These are phyloP conservation scores for Kluyveromyces lactis DNA, from an alignment of 805 yeast genomes.

Conservation along the genomic window DNA sequence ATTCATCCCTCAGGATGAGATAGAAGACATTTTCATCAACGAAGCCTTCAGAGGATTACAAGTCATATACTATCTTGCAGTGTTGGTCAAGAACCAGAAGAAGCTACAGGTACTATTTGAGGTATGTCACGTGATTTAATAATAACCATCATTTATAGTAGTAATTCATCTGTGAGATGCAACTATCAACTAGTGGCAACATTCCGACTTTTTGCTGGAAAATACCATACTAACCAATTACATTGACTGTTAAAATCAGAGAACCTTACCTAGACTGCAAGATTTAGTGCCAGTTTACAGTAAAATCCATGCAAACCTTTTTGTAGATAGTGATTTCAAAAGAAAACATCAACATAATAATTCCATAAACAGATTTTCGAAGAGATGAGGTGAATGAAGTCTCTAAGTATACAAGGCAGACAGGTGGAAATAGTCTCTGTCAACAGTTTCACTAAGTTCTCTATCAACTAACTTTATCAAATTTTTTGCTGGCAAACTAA, in stretches of 20 bases:
- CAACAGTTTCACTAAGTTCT: too few species aligned
- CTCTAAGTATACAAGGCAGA: too few species aligned
- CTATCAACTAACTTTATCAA: too few species aligned
- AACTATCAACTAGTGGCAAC: too few species aligned
- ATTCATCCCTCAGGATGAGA: conserved; percentile 49
- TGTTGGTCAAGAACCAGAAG: conserved; percentile 38
- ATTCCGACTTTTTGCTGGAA: too few species aligned
- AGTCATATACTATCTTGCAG: conserved; percentile 56
- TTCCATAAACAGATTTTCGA: not conserved
- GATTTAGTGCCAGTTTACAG: conserved; percentile 21
- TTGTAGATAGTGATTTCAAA: not conserved
- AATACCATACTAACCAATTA: too few species aligned
- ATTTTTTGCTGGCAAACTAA: not conserved
- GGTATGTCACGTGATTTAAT: conserved; percentile 15
- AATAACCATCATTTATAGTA: not conserved
- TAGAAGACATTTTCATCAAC: conserved; percentile 61
- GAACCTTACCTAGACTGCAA: conserved; percentile 13
- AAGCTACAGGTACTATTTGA: conserved; percentile 27
- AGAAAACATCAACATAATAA: not conserved
- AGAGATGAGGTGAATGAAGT: conserved; percentile 4
- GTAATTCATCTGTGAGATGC: too few species aligned
- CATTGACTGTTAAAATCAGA: too few species aligned
- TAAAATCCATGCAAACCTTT: not conserved
- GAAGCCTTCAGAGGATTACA: conserved; percentile 68
- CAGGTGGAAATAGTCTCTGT: too few species aligned